A percentile compares a stretch with the other conserved stretches of the same genome.
phyloP scores from a whole-genome alignment of 305 asterid genomes.

The Petunia hybrid region DNA sequence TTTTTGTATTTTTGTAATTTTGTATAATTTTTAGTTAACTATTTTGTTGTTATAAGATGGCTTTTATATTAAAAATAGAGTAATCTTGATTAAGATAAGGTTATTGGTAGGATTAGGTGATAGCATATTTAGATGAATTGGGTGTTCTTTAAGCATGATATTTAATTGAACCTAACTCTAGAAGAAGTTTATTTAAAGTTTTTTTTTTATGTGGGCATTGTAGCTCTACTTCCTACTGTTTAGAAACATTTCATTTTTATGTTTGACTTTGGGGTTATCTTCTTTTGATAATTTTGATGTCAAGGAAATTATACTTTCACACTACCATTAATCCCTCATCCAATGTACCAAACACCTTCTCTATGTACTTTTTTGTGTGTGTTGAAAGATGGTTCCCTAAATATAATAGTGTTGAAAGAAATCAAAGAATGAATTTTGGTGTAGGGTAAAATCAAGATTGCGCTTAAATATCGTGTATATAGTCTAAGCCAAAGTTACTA shows the following conservation, averaged over 20 bases:
- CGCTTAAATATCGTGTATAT: background rate
- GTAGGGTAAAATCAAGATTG: background rate
- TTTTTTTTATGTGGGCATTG: background rate
- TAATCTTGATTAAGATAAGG: constrained; percentile 26
- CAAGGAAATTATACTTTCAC: background rate
- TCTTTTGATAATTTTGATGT: constrained; percentile 12
- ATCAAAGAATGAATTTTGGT: background rate
- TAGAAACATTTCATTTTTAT: background rate
- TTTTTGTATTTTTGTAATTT: background rate
- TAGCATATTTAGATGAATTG: background rate
- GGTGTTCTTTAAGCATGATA: constrained; percentile 30
- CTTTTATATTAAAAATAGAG: constrained; percentile 15
- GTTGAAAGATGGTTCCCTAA: background rate
- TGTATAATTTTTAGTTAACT: background rate
- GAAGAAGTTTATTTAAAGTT: background rate
- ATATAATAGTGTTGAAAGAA: background rate
- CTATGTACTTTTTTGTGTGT: background rate
- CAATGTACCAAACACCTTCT: background rate
- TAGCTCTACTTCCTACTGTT: background rate
- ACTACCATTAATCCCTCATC: background rate
- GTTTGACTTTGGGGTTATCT: constrained; percentile 11
- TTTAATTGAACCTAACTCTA: constrained; percentile 25
- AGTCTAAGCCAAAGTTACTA: too few species aligned
- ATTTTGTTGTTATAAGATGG: background rate
- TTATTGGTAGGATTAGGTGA: constrained; percentile 34